phyloP scores from a whole-genome alignment of 352 stramenopile species.

The Blastocystis sp. region DNA sequence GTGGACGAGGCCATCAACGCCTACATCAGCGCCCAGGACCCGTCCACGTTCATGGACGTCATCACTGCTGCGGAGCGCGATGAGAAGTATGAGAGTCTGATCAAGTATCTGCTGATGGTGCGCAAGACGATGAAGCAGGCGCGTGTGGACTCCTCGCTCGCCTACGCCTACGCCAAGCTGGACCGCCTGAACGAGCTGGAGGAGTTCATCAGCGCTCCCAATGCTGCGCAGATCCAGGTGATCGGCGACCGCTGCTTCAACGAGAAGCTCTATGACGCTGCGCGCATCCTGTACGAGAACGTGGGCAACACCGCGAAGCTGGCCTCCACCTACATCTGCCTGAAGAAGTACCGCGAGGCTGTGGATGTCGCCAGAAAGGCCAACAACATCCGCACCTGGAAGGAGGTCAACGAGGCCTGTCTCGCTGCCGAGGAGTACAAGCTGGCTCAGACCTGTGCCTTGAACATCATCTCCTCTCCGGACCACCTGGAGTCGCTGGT shows the following conservation, averaged over 20 bases:
- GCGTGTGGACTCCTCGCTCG: conserved; percentile 95
- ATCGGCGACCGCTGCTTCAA: conserved; percentile 95
- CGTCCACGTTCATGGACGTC: conserved; percentile 90
- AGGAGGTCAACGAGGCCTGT: conserved; percentile 97
- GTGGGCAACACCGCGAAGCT: conserved; percentile 99
- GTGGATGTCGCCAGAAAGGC: conserved; percentile 96
- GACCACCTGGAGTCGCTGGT: conserved; percentile 99
- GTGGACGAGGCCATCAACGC: conserved; percentile 92
- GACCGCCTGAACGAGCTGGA: conserved; percentile 96
- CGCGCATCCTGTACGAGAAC: conserved; percentile 96
- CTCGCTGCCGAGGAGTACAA: conserved; percentile 94
- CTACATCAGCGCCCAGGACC: conserved; percentile 98
- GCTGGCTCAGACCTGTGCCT: conserved; percentile 89
- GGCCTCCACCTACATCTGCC: conserved; percentile 95
- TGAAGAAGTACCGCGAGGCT: conserved; percentile 96
- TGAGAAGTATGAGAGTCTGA: conserved; percentile 91
- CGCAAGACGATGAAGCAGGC: conserved; percentile 97
- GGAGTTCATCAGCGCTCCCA: conserved; percentile 96
- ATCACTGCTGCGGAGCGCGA: conserved; percentile 91
- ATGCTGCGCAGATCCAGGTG: conserved; percentile 98
- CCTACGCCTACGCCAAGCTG: conserved; percentile 96
- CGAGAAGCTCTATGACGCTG: conserved; percentile 92
- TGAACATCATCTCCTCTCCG: conserved; percentile 99
- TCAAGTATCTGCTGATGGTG: conserved; percentile 98
- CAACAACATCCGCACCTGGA: conserved; percentile 98